Conservation (phyloP, 2,329 filamentous ascomycete genomes). For the Rhytidhysteron rufulum region DNA sequence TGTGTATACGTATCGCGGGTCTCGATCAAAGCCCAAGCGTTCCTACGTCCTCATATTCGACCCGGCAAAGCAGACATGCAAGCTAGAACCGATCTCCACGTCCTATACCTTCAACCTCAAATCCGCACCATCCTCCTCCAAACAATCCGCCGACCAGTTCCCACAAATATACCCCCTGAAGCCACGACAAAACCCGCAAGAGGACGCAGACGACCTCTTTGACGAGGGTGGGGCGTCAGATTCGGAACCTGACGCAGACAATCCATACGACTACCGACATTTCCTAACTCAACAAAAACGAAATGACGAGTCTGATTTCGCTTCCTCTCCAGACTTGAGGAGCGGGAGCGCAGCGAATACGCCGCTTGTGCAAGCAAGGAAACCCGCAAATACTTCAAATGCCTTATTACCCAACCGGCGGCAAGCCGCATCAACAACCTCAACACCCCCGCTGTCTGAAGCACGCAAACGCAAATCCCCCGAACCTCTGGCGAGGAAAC, state of each 20-base stretch:
- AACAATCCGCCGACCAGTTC: conserved; percentile 63
- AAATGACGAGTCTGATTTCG: conserved; percentile 28
- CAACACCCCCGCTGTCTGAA: neutral
- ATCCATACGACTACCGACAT: conserved; percentile 50
- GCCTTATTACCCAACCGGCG: conserved; percentile 8
- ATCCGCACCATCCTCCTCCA: conserved; percentile 55
- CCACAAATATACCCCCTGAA: conserved; percentile 55
- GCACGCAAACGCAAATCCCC: conserved; percentile 24
- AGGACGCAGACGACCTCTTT: conserved; percentile 22
- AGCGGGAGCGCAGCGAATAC: conserved; percentile 22
- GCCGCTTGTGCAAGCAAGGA: conserved; percentile 21
- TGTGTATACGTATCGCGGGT: conserved; percentile 39
- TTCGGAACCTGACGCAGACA: conserved; percentile 37
- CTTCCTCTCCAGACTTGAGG: conserved; percentile 26
- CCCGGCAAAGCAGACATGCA: conserved; percentile 67
- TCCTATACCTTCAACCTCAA: conserved; percentile 84
- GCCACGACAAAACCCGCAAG: conserved; percentile 15
- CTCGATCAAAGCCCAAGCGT: conserved; percentile 27
- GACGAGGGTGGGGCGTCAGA: conserved; percentile 26
- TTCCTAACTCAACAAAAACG: conserved; percentile 36
- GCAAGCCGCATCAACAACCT: neutral
- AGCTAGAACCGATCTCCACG: conserved; percentile 77
- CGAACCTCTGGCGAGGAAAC: conserved; percentile 11
- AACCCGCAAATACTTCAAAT: conserved; percentile 10
- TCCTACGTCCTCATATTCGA: conserved; percentile 67